Evolutionary conservation across 345 rosid species (phyloP).

Genomic region (Cardamine chenopodiifolia): DNA sequence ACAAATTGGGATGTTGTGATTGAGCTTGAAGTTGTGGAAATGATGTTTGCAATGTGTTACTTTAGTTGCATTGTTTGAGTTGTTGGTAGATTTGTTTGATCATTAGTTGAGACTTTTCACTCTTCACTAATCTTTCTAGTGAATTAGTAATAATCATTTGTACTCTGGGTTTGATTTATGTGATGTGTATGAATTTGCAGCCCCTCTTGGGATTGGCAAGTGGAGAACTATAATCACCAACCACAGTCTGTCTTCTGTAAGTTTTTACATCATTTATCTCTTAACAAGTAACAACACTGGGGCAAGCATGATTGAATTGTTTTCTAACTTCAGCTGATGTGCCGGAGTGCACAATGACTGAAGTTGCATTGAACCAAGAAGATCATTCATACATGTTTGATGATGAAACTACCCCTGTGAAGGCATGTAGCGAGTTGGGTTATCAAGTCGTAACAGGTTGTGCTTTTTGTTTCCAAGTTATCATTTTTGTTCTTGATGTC

Average conservation of each 20-base stretch:
- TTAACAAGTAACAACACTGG: not conserved
- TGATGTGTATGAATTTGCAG: not conserved
- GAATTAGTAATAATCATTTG: not conserved
- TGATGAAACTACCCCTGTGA: constrained; percentile 81
- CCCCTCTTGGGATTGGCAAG: constrained; percentile 42
- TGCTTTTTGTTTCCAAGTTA: constrained; percentile 25
- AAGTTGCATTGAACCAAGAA: constrained; percentile 71
- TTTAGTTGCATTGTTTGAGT: constrained; percentile 16
- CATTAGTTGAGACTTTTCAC: not conserved
- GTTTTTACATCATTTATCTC: not conserved
- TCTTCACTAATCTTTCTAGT: constrained; percentile 4
- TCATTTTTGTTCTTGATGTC: not conserved
- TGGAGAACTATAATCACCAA: constrained; percentile 25
- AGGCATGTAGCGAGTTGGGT: constrained; percentile 77
- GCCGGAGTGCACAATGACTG: constrained; percentile 46
- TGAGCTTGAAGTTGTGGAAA: no score
- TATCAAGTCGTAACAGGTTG: constrained; percentile 54
- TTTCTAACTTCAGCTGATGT: constrained; percentile 28
- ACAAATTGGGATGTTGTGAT: not conserved
- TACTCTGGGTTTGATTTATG: constrained; percentile 11
- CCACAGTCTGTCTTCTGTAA: constrained; percentile 37
- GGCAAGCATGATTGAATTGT: not conserved
- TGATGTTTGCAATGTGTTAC: constrained; percentile 7
- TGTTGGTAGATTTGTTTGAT: not conserved
- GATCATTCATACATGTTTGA: constrained; percentile 83